phyloP scores from a whole-genome alignment of 305 asterid genomes.

The Fraxinus velutina region DNA sequence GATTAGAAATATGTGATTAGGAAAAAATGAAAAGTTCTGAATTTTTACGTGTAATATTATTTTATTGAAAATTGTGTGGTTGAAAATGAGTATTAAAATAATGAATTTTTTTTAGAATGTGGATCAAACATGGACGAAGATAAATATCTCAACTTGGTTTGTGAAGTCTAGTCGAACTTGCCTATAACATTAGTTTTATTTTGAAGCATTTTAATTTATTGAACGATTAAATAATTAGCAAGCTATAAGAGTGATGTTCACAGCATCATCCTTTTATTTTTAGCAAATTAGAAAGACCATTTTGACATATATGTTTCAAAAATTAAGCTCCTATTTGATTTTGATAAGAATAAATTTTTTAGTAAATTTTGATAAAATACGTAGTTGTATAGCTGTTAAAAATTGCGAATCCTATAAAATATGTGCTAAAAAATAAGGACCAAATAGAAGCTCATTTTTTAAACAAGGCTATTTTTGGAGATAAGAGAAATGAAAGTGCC shows the following conservation, averaged over 20 bases:
- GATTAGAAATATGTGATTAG: no score
- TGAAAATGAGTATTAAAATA: no score
- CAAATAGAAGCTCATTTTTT: not conserved
- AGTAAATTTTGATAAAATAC: no score
- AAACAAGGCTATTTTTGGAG: not conserved
- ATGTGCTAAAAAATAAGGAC: not conserved
- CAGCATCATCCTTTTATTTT: not conserved
- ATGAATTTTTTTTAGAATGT: no score
- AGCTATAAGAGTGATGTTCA: not conserved
- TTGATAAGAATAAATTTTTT: not conserved
- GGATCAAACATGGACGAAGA: not conserved
- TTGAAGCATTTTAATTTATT: not conserved
- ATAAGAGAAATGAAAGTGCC: not conserved
- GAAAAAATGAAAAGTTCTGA: no score
- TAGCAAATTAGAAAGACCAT: not conserved
- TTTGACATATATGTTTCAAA: not conserved
- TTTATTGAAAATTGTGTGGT: no score
- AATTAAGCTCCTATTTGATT: not conserved
- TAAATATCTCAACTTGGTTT: not conserved
- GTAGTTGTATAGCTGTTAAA: no score
- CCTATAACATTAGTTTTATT: not conserved
- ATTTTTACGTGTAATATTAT: no score
- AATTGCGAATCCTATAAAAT: not conserved
- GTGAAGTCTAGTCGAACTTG: not conserved
- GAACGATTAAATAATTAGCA: not conserved